Percentiles rank a stretch among this genome's conserved stretches.
Evolutionary conservation across 768 basidiomycete genomes (phyloP).

Genomic region (Crepidotus variabilis): DNA sequence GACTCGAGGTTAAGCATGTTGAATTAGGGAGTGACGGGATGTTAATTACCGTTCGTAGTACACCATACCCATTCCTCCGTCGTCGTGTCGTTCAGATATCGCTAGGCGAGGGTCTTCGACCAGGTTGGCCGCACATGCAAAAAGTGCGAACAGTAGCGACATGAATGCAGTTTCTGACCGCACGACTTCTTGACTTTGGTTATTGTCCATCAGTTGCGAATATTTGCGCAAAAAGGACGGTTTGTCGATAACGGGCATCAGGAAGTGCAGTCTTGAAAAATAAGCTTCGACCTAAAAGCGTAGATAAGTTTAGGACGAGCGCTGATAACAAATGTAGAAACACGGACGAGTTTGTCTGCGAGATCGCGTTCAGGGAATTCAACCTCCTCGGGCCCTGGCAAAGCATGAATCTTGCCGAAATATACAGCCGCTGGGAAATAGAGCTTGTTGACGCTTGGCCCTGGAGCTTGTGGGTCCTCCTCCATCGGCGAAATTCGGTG

Average conservation of each 20-base stretch:
- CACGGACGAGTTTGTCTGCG: constrained; percentile 78
- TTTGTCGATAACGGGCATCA: constrained; percentile 86
- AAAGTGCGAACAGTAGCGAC: constrained; percentile 81
- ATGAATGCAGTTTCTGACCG: constrained; percentile 72
- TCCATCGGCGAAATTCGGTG: constrained; percentile 82
- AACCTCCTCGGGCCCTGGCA: constrained; percentile 81
- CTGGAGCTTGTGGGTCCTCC: constrained; percentile 75
- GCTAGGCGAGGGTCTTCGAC: constrained; percentile 69
- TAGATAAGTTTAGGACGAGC: constrained; percentile 20
- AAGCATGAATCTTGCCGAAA: constrained; percentile 80
- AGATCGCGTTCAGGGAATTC: constrained; percentile 84
- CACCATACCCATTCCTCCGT: constrained; percentile 86
- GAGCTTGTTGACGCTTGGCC: constrained; percentile 77
- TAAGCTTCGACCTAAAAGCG: constrained; percentile 72
- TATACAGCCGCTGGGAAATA: constrained; percentile 88
- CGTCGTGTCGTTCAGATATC: constrained; percentile 55
- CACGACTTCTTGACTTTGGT: constrained; percentile 45
- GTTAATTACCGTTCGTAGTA: constrained; percentile 77
- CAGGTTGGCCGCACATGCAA: constrained; percentile 82
- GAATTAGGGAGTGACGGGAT: constrained; percentile 9
- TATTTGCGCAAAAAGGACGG: constrained; percentile 77
- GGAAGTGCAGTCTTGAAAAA: constrained; percentile 82
- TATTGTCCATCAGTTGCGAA: constrained; percentile 69
- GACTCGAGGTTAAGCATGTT: constrained; percentile 10
- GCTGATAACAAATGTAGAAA: constrained; percentile 10